These are phyloP conservation scores for Cercis canadensis DNA, from an alignment of 306 rosid species.

Conservation along the genomic window DNA sequence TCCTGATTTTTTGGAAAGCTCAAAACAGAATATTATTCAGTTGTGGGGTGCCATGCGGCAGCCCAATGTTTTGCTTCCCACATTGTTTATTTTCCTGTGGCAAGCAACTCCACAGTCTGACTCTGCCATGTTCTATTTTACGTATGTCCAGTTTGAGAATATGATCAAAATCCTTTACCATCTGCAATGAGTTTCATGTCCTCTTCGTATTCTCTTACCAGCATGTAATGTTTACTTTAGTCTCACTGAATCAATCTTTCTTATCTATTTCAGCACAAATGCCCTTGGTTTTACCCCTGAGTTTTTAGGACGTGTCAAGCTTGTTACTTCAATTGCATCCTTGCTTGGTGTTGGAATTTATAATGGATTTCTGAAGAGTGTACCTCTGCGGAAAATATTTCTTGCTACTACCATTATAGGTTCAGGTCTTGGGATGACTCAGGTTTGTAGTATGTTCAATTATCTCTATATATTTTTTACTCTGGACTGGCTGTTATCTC, in stretches of 20 bases:
- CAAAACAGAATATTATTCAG: constrained; percentile 69
- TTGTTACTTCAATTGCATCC: constrained; percentile 93
- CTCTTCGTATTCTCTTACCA: constrained; percentile 22
- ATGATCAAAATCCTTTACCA: constrained; percentile 22
- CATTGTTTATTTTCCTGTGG: constrained; percentile 93
- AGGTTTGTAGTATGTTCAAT: constrained; percentile 54
- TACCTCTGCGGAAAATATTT: constrained; percentile 78
- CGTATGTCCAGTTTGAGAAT: constrained; percentile 60
- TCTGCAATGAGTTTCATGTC: constrained; percentile 24
- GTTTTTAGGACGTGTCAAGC: constrained; percentile 93
- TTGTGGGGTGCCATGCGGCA: constrained; percentile 80
- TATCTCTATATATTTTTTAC: constrained; percentile 6
- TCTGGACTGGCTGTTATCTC: constrained; percentile 23
- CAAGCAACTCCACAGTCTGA: constrained; percentile 99
- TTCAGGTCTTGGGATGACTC: constrained; percentile 94
- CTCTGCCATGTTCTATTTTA: constrained; percentile 94
- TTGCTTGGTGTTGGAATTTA: constrained; percentile 91
- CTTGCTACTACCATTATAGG: constrained; percentile 72
- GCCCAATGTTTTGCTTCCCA: constrained; percentile 84
- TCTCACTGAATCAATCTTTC: constrained; percentile 32
- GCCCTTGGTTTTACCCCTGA: constrained; percentile 89
- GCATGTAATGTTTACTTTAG: constrained; percentile 18
- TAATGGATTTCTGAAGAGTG: constrained; percentile 89
- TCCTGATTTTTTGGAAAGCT: constrained; percentile 65
- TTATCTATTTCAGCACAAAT: constrained; percentile 78